Base-by-base conservation (phyloP, 2,329 filamentous ascomycete species). In the Xylaria sp. region DNA sequence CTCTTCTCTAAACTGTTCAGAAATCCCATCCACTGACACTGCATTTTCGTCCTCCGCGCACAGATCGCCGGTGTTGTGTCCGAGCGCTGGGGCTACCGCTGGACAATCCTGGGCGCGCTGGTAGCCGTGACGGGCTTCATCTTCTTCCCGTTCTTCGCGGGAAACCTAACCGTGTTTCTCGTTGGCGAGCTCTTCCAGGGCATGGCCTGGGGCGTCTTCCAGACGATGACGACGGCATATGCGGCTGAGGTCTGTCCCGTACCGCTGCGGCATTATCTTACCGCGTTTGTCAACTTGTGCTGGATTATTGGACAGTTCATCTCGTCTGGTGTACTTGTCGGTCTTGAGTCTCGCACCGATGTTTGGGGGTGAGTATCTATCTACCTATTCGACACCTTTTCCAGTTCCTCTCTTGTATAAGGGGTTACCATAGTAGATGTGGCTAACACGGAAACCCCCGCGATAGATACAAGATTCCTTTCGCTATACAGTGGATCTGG, bases 31-130 rank as follows among this genome's bases (percentile, higher is more conserved):
- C 57, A 46, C 32, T 34, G 8, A 66, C 6, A 20, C 28, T 34
- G 28, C 18, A 0, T 12, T 28, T 32, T 23, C 32, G 1, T 25
- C 13, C 28, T n/a, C 50, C 23, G 12, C 12, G 9, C 15, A 20
- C 58, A 78, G 76, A 71, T 84, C 39, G 83, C 81, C 55, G 84
- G 84, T n/a, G 77, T 80, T 50, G 63, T 84, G 12, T 80, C 81
- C 12, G 82, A 86, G 60, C 76, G 78, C 2, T 80, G 76, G 65
- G 81, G 81, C 1, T 82, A 82, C 66, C 78, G 81, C 41, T 79
- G 80, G 75, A 83, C 81, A 0, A 79, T 85, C 71, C 75, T 84
- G 28, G 76, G 73, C 1, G 79, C 80, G 0, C 74, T 85, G 28
- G 68, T 79, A 1, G 76, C 66, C 75, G 69, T 80, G 78, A 74